A percentile compares a stretch with the other conserved stretches of the same genome.
These are phyloP conservation scores for Brassica hybrid DNA, from an alignment of 441 rosid genomes.

Conservation along the genomic window DNA sequence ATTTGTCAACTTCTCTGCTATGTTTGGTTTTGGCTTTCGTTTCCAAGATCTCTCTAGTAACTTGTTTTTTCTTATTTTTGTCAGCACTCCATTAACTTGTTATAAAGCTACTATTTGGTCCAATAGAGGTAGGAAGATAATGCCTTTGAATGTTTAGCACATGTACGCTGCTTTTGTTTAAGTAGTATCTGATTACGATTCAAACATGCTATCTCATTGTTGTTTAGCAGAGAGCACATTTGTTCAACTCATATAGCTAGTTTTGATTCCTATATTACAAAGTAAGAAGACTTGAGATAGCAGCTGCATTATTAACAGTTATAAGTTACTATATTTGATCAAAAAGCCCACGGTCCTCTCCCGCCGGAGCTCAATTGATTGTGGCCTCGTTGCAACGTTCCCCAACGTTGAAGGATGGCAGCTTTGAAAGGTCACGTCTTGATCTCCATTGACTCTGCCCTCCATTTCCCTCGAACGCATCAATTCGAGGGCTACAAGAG, in stretches of 20 bases:
- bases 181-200: neutral
- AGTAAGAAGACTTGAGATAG: neutral
- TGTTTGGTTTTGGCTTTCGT: too few species aligned
- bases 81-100: too few species aligned
- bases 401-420: conserved; percentile 39
- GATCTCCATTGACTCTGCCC: conserved; percentile 44
- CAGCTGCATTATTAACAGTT: neutral
- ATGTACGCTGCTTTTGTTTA: neutral
- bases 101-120: too few species aligned
- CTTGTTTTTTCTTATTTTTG: too few species aligned
- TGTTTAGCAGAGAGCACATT: neutral
- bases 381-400: too few species aligned
- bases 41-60: too few species aligned
- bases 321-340: neutral
- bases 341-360: neutral
- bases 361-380: too few species aligned
- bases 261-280: too few species aligned
- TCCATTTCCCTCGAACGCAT: conserved; percentile 46
- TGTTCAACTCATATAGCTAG: too few species aligned
- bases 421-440: conserved; percentile 46
- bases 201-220: neutral
- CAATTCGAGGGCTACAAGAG: conserved; percentile 43
- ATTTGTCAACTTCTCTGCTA: too few species aligned
- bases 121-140: too few species aligned
- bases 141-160: neutral